Base-by-base conservation (phyloP, 2,329 filamentous ascomycete species). In the Ceratocystis eucalypticola region DNA sequence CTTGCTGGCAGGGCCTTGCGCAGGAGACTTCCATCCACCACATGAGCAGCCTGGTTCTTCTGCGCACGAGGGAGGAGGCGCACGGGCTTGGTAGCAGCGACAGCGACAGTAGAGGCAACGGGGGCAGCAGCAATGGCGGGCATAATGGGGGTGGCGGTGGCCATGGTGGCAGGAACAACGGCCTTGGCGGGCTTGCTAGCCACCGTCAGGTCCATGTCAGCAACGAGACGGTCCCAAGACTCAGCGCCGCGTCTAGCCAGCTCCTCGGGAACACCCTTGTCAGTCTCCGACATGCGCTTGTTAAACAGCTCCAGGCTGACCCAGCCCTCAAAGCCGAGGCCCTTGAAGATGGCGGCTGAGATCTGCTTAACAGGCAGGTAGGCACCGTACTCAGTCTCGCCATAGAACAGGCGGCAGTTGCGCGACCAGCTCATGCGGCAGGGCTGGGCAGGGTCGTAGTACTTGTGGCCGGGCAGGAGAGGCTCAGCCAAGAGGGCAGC, bases 371-470 rank as follows among this genome's bases (percentile, higher is more conserved):
- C 79, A 0, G 88, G 88, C 1, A 92, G 75, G 71, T 90, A 91
- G 0, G 82, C 88, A 0, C 86, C 86, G 1, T 78, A 74, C 2
- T 84, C 78, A 59, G 78, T 75, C 73, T 89, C 87, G 22, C 76
- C 75, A 62, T 77, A 77, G 57, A 78, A 77, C 1, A 91, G 2
- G 20, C 89, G 78, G 69, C 86, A 88, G 72, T 91, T 91, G 20
- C 89, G 71, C 0, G 74, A 89, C 89, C 89, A 93, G 71, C 82
- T 89, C 89, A 93, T 92, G 2, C 86, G 76, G 0, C 72, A 6
- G 0, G 75, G 76, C 69, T 77, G 75, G 33, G 71, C 72, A 0
- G 69, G 48, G 68, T 73, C 69, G 67, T 76, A 74, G 46, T 75
- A 76, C 1, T 71, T 68, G 59, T 78, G 76, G 0, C 72, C 75